Conservation (phyloP, 1,139 yeast species). For the Diutina mesorugosa region DNA sequence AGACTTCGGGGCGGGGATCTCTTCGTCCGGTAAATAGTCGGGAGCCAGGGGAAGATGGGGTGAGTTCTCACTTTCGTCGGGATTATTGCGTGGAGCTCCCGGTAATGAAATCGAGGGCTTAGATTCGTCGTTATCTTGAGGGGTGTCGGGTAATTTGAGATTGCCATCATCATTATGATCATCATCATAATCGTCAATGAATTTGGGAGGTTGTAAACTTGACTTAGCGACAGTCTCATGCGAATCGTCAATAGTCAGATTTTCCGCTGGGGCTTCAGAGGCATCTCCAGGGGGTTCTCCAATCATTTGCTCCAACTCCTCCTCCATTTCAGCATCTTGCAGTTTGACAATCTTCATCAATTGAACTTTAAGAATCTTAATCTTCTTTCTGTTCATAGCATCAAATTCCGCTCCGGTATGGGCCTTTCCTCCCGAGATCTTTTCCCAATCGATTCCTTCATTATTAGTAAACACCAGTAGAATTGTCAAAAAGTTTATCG, state of each 20-base stretch:
- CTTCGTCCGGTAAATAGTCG: neutral
- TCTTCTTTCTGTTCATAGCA: conserved; percentile 19
- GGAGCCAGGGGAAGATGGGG: neutral
- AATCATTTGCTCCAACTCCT: conserved; percentile 15
- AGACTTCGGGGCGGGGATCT: neutral
- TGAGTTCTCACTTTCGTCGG: neutral
- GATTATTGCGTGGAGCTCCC: neutral
- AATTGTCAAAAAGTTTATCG: conserved; percentile 22
- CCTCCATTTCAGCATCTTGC: conserved; percentile 16
- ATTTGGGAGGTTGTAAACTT: neutral
- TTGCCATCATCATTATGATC: neutral
- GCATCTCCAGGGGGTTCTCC: conserved; percentile 7
- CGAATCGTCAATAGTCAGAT: neutral
- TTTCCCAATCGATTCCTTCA: conserved; percentile 19
- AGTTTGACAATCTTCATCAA: conserved; percentile 23
- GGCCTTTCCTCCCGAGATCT: conserved; percentile 22
- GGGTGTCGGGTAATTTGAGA: too few relatives aligned
- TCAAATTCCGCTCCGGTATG: conserved; percentile 14
- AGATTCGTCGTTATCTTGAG: neutral
- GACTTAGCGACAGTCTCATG: neutral
- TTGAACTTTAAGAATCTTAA: conserved; percentile 26
- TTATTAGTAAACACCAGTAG: conserved; percentile 16
- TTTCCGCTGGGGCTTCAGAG: neutral
- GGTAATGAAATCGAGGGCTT: neutral
- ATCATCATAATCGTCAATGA: neutral